Base-by-base conservation (phyloP, 768 basidiomycete genomes). In the Lactarius evosmus region DNA sequence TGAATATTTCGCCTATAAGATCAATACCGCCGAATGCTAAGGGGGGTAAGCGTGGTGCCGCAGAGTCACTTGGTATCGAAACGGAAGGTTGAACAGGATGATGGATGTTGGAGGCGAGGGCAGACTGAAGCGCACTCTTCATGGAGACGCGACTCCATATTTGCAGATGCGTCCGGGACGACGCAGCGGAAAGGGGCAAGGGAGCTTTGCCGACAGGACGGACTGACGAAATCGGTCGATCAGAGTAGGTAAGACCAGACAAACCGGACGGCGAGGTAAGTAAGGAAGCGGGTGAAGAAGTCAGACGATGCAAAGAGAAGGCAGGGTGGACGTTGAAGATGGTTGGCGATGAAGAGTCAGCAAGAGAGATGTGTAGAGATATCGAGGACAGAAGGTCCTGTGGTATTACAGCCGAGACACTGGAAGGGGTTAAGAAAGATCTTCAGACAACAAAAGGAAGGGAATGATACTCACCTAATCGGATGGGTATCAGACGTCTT, bases 361-460 rank as follows among this genome's bases (percentile, higher is more conserved):
- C 70, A 6, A 74, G 61, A 16, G 80, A 70, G 33, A 68, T 62
- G 67, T 82, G 79, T 2, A 82, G 80, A 5, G 82, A 79, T 59
- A 89, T 75, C 56, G 84, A 70, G 22, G 83, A 75, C 2, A 87
- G 69, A 12, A 85, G 75, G 46, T 89, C 83, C 7, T 75, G 75
- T 4, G 89, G 86, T 68, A 91, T 78, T 32, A 91, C 64, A 76
- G 56, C 77, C 0, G 89, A 89, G 66, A 90, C 85, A 69, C 85
- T 86, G 69, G 17, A 40, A 14, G 25, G 7, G 16, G 41, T 83
- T 86, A 67, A 34, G 29, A 44, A 29, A 32, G 12, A 27, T 7
- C 46, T 50, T 25, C 12, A 50, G 41, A 32, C 9, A 32, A 27
- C 2, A 4, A 19, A 29, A 22, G 14, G 7, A 54, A 22, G 19